Percentiles rank a stretch among this genome's conserved stretches.
phyloP scores from a whole-genome alignment of 2,329 filamentous ascomycete genomes.

The Talaromyces pinophilus region DNA sequence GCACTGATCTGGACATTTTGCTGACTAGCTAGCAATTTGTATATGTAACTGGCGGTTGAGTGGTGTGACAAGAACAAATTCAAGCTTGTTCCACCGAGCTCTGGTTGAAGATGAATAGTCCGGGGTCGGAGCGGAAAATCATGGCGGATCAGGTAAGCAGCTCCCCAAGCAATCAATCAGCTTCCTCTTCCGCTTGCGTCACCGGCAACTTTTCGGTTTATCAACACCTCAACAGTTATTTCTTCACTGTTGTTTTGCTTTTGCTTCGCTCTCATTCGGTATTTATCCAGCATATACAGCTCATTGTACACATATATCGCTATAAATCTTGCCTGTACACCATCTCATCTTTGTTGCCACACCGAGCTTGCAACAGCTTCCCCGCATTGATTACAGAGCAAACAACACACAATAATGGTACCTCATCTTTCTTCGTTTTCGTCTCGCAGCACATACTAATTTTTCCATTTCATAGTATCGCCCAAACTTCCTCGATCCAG shows the following conservation, averaged over 20 bases:
- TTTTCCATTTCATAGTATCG: slow-evolving; percentile 40
- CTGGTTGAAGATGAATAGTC: slow-evolving; percentile 25
- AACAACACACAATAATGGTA: slow-evolving; percentile 19
- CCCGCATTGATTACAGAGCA: slow-evolving; percentile 13
- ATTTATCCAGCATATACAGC: neutral
- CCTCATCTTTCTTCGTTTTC: neutral
- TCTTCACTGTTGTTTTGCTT: too few relatives aligned
- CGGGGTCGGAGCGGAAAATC: slow-evolving; percentile 46
- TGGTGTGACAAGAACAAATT: slow-evolving; percentile 1
- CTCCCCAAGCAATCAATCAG: slow-evolving; percentile 13
- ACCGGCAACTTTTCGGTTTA: neutral
- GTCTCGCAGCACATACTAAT: slow-evolving; percentile 8
- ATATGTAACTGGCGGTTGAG: neutral
- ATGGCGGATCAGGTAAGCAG: slow-evolving; percentile 29
- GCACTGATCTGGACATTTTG: slow-evolving; percentile 64
- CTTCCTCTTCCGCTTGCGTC: slow-evolving; percentile 9
- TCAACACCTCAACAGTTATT: neutral
- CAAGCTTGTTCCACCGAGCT: slow-evolving; percentile 7
- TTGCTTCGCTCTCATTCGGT: neutral
- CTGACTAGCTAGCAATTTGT: neutral
- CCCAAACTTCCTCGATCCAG: slow-evolving; percentile 55
- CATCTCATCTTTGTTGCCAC: neutral
- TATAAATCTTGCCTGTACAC: neutral
- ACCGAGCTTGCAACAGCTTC: slow-evolving; percentile 5
- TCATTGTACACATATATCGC: neutral